Evolutionary conservation across 2,329 filamentous ascomycete species (phyloP), one percentile per base, ranked within the genome.

Genomic region (Hysterium pulicare): DNA sequence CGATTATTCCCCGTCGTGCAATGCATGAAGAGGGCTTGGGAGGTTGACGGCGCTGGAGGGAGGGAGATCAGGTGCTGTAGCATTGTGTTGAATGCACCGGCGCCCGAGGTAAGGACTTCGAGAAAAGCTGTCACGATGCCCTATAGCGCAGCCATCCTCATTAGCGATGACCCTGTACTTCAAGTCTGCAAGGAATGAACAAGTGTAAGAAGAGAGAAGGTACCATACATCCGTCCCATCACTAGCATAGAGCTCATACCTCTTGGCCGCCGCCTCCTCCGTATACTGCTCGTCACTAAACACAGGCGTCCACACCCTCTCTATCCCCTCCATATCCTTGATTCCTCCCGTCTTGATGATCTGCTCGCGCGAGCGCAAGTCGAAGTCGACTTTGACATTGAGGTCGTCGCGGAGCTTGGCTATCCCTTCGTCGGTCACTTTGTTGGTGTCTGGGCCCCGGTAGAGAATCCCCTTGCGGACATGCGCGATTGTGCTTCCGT

Each of bases 1-100:
- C 85, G 74, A 60, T 89, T 86, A 61, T 89, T 90, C 8, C 86
- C 86, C 0, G 83, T 84, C 0, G 83, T 86, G 61, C 86, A 89
- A 58, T 89, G 84, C n/a, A 88, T 70, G 22, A 87, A 70, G 19
- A 84, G 59, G 4, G 82, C 78, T 3, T 30, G n/a, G n/a, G n/a
- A n/a, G n/a, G 68, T 58, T 24, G 71, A 60, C 1, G 38, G 33
- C 11, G 28, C 16, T 2, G 1, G 10, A 30, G 26, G 26, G 26
- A 9, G 17, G 16, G n/a, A 28, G 53, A 55, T 76, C 65, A 87
- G 66, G 51, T 85, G 76, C 13, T 64, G 62, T 38, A 87, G 71
- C 47, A 88, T 83, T 2, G 71, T 71, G 17, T 61, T 61, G 54
- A 79, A 83, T 13, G 75, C 71, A n/a, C 72, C 66, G 1, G 73